A percentile compares a stretch with the other conserved stretches of the same genome.
phyloP scores from a whole-genome alignment of 2,329 filamentous ascomycete species.

The Botrytis fragariae region DNA sequence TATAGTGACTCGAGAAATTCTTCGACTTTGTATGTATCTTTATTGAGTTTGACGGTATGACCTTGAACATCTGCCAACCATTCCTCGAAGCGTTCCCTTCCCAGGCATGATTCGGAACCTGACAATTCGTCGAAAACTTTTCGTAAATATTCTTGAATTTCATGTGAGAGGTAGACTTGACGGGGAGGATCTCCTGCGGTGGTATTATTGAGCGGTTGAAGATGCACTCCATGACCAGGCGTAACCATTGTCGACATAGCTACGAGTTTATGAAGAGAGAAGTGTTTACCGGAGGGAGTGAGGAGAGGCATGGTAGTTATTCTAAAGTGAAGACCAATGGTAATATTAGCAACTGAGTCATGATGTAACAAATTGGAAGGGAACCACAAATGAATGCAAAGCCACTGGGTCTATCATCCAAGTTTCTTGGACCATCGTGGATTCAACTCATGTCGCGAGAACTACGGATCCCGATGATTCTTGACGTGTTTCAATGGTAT shows the following conservation, averaged over 20 bases:
- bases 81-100: constrained; percentile 43
- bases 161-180: constrained; percentile 46
- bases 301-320: constrained; percentile 29
- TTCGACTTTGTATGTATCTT: constrained; percentile 37
- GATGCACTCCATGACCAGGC: constrained; percentile 30
- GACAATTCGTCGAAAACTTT: constrained; percentile 49
- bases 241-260: constrained; percentile 38
- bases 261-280: constrained; percentile 39
- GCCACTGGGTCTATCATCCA: background rate
- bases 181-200: constrained; percentile 26
- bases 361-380: background rate
- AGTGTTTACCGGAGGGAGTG: constrained; percentile 34
- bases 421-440: background rate
- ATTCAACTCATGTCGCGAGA: background rate
- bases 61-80: constrained; percentile 53
- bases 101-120: constrained; percentile 38
- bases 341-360: constrained; percentile 13
- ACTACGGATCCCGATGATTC: background rate
- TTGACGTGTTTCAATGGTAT: constrained; percentile 3
- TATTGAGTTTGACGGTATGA: constrained; percentile 29
- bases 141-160: constrained; percentile 49
- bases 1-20: constrained; percentile 37
- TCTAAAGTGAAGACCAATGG: background rate
- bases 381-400: constrained; percentile 17
- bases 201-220: constrained; percentile 23